Conservation (phyloP, 2,329 filamentous ascomycete genomes). For the Coleophoma cylindrospora region DNA sequence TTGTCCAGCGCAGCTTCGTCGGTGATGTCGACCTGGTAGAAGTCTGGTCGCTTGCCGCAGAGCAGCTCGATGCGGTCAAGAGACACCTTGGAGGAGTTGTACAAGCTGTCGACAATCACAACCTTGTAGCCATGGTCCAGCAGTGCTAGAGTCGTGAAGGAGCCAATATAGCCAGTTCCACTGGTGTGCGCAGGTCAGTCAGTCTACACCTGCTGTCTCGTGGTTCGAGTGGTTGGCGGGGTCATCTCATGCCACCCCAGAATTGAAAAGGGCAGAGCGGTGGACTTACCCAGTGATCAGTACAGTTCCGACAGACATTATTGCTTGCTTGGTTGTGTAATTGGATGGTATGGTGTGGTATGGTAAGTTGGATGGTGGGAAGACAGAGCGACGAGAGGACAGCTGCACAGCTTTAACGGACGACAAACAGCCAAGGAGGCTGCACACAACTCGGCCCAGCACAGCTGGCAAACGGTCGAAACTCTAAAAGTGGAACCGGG, state of each 20-base stretch:
- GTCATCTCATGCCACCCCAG: conserved; percentile 1
- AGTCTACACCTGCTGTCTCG: conserved; percentile 8
- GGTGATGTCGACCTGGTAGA: conserved; percentile 84
- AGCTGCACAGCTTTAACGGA: too few species aligned
- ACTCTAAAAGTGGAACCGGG: too few species aligned
- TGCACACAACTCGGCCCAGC: too few species aligned
- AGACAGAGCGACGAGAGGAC: not conserved
- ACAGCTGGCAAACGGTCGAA: too few species aligned
- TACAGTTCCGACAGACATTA: conserved; percentile 80
- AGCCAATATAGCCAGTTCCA: conserved; percentile 98
- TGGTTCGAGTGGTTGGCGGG: conserved; percentile 4
- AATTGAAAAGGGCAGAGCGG: not conserved
- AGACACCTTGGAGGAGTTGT: conserved; percentile 91
- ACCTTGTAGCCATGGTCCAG: conserved; percentile 95
- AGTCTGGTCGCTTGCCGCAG: conserved; percentile 78
- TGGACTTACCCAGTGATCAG: conserved; percentile 82
- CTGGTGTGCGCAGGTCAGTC: conserved; percentile 41
- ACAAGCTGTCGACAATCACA: conserved; percentile 91
- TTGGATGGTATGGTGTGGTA: conserved; percentile 12
- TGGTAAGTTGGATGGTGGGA: not conserved
- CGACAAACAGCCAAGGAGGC: too few species aligned
- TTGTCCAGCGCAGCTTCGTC: conserved; percentile 77
- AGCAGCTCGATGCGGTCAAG: conserved; percentile 95
- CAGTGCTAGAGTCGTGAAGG: conserved; percentile 88
- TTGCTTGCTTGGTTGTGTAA: conserved; percentile 16